These are phyloP conservation scores for Phaeotremella skinneri DNA, from an alignment of 768 basidiomycete species.

Conservation along the genomic window DNA sequence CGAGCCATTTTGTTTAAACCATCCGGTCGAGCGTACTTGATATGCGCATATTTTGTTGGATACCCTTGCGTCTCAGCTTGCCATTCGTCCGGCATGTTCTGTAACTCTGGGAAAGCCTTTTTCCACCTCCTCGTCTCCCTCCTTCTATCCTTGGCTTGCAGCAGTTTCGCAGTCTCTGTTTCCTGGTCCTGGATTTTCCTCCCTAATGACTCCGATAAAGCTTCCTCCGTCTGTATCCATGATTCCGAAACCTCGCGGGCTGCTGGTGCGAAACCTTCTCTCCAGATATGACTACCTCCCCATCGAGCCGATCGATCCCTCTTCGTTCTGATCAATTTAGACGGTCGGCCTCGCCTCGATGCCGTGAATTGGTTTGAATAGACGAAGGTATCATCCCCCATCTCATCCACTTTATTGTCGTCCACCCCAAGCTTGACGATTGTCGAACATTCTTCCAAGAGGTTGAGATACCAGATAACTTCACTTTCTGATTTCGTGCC, in stretches of 20 bases:
- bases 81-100: slow-evolving; percentile 30
- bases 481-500: slow-evolving; percentile 66
- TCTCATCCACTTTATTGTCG: neutral
- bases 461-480: slow-evolving; percentile 65
- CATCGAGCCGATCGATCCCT: slow-evolving; percentile 5
- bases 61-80: neutral
- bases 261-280: slow-evolving; percentile 53
- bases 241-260: slow-evolving; percentile 59
- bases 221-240: slow-evolving; percentile 59
- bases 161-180: slow-evolving; percentile 28
- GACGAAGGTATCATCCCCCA: neutral
- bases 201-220: slow-evolving; percentile 49
- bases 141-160: slow-evolving; percentile 28
- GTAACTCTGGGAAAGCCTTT: slow-evolving; percentile 29
- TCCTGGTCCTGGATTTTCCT: slow-evolving; percentile 36
- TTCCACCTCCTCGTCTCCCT: slow-evolving; percentile 40
- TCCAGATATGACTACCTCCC: slow-evolving; percentile 18
- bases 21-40: slow-evolving; percentile 2
- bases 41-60: neutral
- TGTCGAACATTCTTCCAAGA: slow-evolving; percentile 55
- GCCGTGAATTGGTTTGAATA: too few relatives aligned
- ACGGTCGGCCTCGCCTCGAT: too few relatives aligned
- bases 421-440: neutral
- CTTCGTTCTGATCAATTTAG: too few relatives aligned
- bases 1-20: slow-evolving; percentile 16